phyloP scores from a whole-genome alignment of 257 asterid genomes.

The Plantago ovata region DNA sequence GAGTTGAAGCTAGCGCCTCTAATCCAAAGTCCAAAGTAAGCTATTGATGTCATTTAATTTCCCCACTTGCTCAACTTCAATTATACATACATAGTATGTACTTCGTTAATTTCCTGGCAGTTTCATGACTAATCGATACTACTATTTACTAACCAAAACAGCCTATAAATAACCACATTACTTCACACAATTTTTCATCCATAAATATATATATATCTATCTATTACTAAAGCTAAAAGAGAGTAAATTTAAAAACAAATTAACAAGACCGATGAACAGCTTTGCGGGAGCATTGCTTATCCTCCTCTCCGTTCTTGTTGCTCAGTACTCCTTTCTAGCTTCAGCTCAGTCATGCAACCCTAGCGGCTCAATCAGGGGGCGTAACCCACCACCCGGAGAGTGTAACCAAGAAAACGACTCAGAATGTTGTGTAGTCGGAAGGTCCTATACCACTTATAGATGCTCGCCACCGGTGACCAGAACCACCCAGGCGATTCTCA shows the following conservation, averaged over 20 bases:
- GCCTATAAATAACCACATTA: constrained; percentile 1
- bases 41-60: too few relatives aligned
- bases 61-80: too few relatives aligned
- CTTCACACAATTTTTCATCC: not conserved
- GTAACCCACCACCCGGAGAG: not conserved
- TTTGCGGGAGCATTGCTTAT: not conserved
- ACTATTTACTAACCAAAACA: not conserved
- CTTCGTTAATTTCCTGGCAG: too few relatives aligned
- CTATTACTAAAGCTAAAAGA: not conserved
- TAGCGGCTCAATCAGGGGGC: not conserved
- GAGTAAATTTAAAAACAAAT: too few relatives aligned
- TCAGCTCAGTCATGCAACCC: not conserved
- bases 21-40: too few relatives aligned
- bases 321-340: not conserved
- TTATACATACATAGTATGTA: too few relatives aligned
- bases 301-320: not conserved
- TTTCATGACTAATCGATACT: too few relatives aligned
- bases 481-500: not conserved
- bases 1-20: too few relatives aligned
- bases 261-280: not conserved
- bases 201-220: not conserved
- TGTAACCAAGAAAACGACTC: not conserved
- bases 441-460: not conserved
- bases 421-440: constrained; percentile 3
- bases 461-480: not conserved